Evolutionary conservation across 2,329 filamentous ascomycete species (phyloP).

Genomic region (Penicillium sp.): DNA sequence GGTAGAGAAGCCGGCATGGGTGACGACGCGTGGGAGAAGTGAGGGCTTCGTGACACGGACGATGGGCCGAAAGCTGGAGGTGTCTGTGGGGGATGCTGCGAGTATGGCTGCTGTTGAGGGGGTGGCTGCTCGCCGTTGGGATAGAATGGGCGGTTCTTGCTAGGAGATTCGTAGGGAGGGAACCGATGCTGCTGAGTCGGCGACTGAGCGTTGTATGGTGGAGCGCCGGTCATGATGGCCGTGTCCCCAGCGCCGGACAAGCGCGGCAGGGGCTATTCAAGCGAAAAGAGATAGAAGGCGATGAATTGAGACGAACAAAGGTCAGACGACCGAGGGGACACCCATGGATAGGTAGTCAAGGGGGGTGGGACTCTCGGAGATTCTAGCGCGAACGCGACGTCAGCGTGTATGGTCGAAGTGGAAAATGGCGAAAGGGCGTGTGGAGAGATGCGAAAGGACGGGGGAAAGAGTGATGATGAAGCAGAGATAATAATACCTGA

Average conservation of each 20-base stretch:
- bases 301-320: conserved; percentile 17
- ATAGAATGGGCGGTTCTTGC: conserved; percentile 44
- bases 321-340: conserved; percentile 7
- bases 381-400: conserved; percentile 24
- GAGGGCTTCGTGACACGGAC: conserved; percentile 42
- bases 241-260: conserved; percentile 28
- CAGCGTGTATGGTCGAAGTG: conserved; percentile 8
- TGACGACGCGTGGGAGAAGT: conserved; percentile 42
- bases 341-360: conserved; percentile 22
- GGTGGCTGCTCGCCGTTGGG: conserved; percentile 40
- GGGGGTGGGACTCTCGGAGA: conserved; percentile 12
- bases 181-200: conserved; percentile 46
- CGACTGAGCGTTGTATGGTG: conserved; percentile 48
- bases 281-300: neutral
- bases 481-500: conserved; percentile 17
- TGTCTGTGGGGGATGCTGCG: conserved; percentile 44
- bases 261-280: conserved; percentile 25
- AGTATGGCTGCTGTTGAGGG: conserved; percentile 32
- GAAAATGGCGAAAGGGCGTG: neutral
- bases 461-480: conserved; percentile 4
- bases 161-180: conserved; percentile 45
- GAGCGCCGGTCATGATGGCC: conserved; percentile 46
- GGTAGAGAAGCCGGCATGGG: conserved; percentile 42
- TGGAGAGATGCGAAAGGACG: neutral
- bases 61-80: conserved; percentile 42